These are phyloP conservation scores for Tylopilus cervinicoccineus DNA, from an alignment of 768 basidiomycete species.

Conservation along the genomic window DNA sequence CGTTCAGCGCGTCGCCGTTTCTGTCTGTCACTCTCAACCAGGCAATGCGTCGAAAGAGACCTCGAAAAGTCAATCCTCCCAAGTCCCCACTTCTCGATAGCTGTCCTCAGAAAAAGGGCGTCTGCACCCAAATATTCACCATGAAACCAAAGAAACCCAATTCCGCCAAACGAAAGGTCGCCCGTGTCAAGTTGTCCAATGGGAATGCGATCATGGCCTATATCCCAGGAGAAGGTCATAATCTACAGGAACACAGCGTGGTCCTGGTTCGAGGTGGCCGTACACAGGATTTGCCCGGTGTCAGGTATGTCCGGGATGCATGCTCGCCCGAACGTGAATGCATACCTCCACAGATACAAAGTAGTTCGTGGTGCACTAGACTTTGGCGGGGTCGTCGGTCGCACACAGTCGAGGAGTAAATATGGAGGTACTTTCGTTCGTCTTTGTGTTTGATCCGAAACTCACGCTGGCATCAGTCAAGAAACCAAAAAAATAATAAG, in stretches of 20 bases:
- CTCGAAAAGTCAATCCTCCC: constrained; percentile 39
- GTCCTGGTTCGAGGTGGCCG: constrained; percentile 93
- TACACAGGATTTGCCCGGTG: constrained; percentile 97
- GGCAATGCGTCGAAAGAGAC: constrained; percentile 74
- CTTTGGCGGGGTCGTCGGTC: constrained; percentile 83
- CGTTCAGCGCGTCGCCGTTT: constrained; percentile 63
- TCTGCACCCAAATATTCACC: constrained; percentile 77
- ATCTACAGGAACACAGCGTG: constrained; percentile 95
- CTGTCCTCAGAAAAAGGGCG: constrained; percentile 88
- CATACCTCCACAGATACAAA: constrained; percentile 68
- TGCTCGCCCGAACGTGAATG: background rate
- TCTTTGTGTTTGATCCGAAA: background rate
- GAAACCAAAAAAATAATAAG: constrained; percentile 72
- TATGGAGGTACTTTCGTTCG: constrained; percentile 71
- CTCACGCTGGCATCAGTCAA: constrained; percentile 50
- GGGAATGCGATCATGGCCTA: constrained; percentile 91
- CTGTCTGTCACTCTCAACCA: constrained; percentile 77
- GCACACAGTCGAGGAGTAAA: constrained; percentile 79
- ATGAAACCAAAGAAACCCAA: constrained; percentile 96
- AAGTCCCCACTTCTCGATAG: constrained; percentile 77
- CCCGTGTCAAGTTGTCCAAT: constrained; percentile 85
- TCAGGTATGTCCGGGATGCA: constrained; percentile 59
- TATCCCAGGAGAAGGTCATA: constrained; percentile 96
- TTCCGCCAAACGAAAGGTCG: constrained; percentile 96
- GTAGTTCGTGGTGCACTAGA: constrained; percentile 90